Base-by-base conservation (phyloP, 164 flowering plant species). In the Liquidambar formosana region DNA sequence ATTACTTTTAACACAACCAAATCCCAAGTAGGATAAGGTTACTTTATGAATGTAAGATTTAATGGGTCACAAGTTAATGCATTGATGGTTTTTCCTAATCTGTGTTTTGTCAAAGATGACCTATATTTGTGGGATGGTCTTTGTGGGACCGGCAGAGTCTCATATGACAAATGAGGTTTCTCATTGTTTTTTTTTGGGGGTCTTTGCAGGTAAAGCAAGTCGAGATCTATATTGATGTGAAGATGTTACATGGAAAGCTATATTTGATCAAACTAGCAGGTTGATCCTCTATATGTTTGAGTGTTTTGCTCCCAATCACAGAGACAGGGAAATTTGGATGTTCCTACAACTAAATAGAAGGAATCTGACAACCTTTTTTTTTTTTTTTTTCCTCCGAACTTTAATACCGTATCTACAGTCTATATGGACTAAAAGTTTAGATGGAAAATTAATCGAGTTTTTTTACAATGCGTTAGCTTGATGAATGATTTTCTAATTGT, bases 171-270 rank as follows among this genome's bases (percentile, higher is more conserved):
- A 46, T 11, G 13, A 13, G 13, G 16, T 46, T 46, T 46, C 49
- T 11, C 10, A 4, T 3, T 9, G 13, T 46, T 46, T 11, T 60
- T 16, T 33, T 26, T 28, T 28, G 12, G 5, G 46, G 10, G 38
- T 58, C 9, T 27, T 58, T 58, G 43, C 62, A 58, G 62, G 62
- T 60, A 60, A 28, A 18, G 44, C 63, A 60, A 16, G 46, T 45
- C 22, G 28, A 60, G 22, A 33, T 16, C 12, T 23, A 25, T 46
- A 57, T 23, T 58, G 10, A 58, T 58, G 27, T 58, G 63, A 21
- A 60, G 46, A 60, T 27, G 43, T 28, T 16, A 28, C 33, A 21
- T 1, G 46, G 45, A 41, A 60, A 60, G 62, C 44, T 58, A 19
- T 16, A 14, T 25, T 27, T 16, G 63, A 60, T 60, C 63, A 33